Evolutionary conservation across 2,329 filamentous ascomycete genomes (phyloP).

Genomic region (Penicillium sp.): DNA sequence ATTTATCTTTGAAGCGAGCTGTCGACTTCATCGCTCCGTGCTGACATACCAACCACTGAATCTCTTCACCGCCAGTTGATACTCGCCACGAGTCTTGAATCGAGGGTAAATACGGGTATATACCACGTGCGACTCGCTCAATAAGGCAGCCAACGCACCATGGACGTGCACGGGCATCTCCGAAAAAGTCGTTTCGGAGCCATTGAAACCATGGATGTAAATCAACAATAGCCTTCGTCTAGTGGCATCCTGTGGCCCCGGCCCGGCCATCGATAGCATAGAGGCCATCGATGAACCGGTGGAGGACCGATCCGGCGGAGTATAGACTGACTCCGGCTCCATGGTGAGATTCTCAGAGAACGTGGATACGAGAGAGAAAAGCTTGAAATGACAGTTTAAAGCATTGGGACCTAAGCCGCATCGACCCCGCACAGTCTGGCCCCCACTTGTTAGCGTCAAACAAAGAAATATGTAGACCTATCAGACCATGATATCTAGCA

Average conservation of each 20-base stretch:
- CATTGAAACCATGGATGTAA: constrained; percentile 90
- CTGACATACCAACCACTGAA: constrained; percentile 70
- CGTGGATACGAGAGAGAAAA: not conserved
- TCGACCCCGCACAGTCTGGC: not conserved
- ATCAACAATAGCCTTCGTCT: constrained; percentile 63
- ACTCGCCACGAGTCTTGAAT: constrained; percentile 46
- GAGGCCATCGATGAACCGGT: not conserved
- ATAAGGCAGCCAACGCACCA: constrained; percentile 64
- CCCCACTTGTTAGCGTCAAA: not conserved
- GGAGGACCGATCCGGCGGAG: constrained; percentile 3
- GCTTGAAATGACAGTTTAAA: constrained; percentile 3
- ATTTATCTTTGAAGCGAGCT: not conserved
- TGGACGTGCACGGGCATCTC: constrained; percentile 89
- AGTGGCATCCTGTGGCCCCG: not conserved
- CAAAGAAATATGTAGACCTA: not conserved
- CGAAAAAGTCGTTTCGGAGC: constrained; percentile 81
- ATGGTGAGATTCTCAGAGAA: not conserved
- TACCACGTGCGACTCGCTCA: constrained; percentile 73
- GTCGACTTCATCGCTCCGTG: not conserved
- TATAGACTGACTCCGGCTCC: constrained; percentile 8
- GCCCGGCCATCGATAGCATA: constrained; percentile 14
- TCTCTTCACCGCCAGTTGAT: constrained; percentile 70
- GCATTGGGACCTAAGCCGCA: not conserved
- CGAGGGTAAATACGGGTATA: constrained; percentile 68
- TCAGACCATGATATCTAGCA: not conserved